A percentile compares a stretch with the other conserved stretches of the same genome.
Evolutionary conservation across 1,139 yeast genomes (phyloP).

Genomic region (Magnusiomyces magnusii): DNA sequence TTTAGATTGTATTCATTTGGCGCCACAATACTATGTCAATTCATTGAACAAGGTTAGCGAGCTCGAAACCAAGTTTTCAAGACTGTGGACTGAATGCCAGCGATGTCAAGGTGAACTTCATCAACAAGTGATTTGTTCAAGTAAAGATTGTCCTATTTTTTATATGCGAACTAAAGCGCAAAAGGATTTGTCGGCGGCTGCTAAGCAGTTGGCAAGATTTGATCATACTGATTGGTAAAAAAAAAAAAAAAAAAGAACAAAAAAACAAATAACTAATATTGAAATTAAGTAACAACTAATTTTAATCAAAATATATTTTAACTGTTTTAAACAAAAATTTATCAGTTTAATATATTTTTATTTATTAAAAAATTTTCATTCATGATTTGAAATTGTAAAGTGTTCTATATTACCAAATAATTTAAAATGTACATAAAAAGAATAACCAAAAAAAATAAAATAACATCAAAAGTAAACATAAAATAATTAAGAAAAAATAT

Average conservation of each 20-base stretch:
- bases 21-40: conserved; percentile 70
- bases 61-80: conserved; percentile 72
- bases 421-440: neutral
- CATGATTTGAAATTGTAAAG: too few species aligned
- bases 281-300: too few species aligned
- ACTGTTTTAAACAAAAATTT: too few species aligned
- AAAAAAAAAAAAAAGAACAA: neutral
- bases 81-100: conserved; percentile 98
- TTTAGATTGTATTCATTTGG: conserved; percentile 62
- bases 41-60: conserved; percentile 75
- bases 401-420: too few species aligned
- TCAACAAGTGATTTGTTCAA: conserved; percentile 91
- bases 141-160: conserved; percentile 95
- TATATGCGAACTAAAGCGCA: conserved; percentile 96
- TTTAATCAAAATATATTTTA: neutral
- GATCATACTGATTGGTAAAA: conserved; percentile 50
- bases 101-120: conserved; percentile 94
- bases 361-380: too few species aligned
- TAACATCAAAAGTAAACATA: neutral
- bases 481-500: neutral
- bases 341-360: too few species aligned
- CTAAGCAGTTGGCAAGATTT: conserved; percentile 67
- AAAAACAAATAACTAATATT: too few species aligned
- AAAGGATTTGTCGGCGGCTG: conserved; percentile 68
- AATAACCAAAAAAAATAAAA: neutral